Conservation (phyloP, 495 filamentous ascomycete genomes). For the Aspergillus ostianus region DNA sequence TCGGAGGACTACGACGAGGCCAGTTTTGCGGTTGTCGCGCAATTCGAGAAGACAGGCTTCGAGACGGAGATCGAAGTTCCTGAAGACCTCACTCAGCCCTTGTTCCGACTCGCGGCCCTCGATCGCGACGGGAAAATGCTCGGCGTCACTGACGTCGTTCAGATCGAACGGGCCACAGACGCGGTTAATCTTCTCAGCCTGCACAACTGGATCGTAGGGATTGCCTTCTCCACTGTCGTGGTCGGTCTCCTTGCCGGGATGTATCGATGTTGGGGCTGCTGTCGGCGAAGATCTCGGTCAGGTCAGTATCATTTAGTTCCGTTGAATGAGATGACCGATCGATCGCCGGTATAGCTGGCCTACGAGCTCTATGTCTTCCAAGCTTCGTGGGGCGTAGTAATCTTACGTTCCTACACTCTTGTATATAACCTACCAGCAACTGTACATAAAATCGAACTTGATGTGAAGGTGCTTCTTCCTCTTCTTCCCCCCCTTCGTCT, state of each 20-base stretch:
- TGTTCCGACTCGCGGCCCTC: conserved; percentile 25
- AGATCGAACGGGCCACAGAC: conserved; percentile 4
- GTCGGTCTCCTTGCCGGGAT: conserved; percentile 15
- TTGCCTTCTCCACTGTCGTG: conserved; percentile 12
- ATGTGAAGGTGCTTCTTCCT: too few relatives aligned
- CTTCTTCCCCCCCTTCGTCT: too few relatives aligned
- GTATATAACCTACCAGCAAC: too few relatives aligned
- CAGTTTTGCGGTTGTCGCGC: conserved; percentile 7
- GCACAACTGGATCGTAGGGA: conserved; percentile 17
- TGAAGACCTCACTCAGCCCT: conserved; percentile 6
- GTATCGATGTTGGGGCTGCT: conserved; percentile 11
- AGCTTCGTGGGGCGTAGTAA: too few relatives aligned
- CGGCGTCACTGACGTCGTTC: conserved; percentile 20
- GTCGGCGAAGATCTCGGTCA: conserved; percentile 8
- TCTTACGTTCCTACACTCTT: too few relatives aligned
- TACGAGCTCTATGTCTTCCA: too few relatives aligned
- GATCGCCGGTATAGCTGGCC: conserved; percentile 2
- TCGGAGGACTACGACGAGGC: conserved; percentile 11
- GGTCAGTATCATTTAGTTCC: conserved; percentile 19
- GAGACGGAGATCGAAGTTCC: conserved; percentile 25
- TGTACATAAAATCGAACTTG: too few relatives aligned
- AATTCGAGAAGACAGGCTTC: conserved; percentile 22
- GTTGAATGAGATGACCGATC: conserved; percentile 15
- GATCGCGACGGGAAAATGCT: conserved; percentile 22
- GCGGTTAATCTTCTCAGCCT: conserved; percentile 7